Conservation (phyloP, 2,329 filamentous ascomycete genomes). For the Colletotrichum viniferum region DNA sequence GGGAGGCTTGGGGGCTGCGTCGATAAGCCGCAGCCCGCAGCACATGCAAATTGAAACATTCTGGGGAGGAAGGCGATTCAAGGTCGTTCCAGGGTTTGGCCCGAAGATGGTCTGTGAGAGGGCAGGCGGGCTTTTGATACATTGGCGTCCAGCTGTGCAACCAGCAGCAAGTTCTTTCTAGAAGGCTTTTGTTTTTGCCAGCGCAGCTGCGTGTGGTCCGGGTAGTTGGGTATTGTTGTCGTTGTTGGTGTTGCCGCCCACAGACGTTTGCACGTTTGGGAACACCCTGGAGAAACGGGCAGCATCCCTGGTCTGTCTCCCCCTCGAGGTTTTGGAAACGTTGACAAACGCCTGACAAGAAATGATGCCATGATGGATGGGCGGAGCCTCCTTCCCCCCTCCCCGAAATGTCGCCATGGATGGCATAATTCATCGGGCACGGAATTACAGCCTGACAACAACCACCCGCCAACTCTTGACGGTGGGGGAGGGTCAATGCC, state of each 20-base stretch:
- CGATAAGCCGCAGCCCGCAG: not conserved
- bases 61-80: not conserved
- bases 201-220: not conserved
- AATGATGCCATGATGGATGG: not conserved
- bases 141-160: not conserved
- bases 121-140: not conserved
- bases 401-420: not conserved
- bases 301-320: not conserved
- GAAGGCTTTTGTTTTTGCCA: not conserved
- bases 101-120: not conserved
- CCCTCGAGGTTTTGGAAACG: not conserved
- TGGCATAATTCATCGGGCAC: not conserved
- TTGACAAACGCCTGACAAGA: not conserved
- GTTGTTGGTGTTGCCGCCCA: not conserved
- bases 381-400: not conserved
- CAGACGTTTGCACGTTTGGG: not conserved
- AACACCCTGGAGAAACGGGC: not conserved
- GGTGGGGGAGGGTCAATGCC: not conserved
- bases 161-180: not conserved
- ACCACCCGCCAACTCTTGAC: not conserved
- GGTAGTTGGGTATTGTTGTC: not conserved
- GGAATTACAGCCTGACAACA: not conserved
- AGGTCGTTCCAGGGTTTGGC: not conserved
- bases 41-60: conserved; percentile 2
- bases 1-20: not conserved